These are phyloP conservation scores for Nemania abortiva DNA, from an alignment of 2,329 filamentous ascomycete genomes.

Conservation along the genomic window DNA sequence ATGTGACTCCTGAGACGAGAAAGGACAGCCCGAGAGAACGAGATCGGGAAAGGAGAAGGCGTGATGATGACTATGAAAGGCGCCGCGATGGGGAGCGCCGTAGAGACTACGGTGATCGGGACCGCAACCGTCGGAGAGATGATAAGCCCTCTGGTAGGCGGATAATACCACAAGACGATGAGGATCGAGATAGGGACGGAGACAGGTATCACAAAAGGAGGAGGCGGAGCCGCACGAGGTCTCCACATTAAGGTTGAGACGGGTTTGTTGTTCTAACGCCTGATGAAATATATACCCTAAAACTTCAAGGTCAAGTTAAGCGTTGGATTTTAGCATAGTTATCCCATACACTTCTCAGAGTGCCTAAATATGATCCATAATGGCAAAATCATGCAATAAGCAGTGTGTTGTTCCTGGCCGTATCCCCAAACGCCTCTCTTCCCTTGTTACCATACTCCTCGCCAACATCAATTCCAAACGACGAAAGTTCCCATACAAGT, in stretches of 20 bases:
- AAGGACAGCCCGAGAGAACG: conserved; percentile 48
- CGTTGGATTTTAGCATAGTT: conserved; percentile 15
- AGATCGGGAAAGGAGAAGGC: conserved; percentile 49
- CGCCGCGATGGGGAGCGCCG: conserved; percentile 41
- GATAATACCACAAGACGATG: conserved; percentile 36
- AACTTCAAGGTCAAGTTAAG: conserved; percentile 33
- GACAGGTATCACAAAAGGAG: conserved; percentile 48
- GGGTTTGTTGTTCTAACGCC: conserved; percentile 29
- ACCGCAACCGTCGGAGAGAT: conserved; percentile 38
- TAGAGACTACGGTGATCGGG: conserved; percentile 43
- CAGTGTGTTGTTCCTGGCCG: conserved; percentile 21
- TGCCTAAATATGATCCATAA: conserved; percentile 15
- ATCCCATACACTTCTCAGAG: conserved; percentile 6
- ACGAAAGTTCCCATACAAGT: conserved; percentile 13
- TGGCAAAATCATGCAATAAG: conserved; percentile 23
- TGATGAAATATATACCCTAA: conserved; percentile 40
- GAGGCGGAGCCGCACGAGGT: conserved; percentile 59
- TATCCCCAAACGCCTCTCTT: conserved; percentile 15
- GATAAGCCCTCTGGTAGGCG: conserved; percentile 8
- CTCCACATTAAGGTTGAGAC: conserved; percentile 52
- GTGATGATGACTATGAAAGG: conserved; percentile 49
- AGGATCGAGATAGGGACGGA: conserved; percentile 44
- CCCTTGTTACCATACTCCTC: conserved; percentile 39
- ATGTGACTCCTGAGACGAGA: conserved; percentile 48
- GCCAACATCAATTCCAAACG: conserved; percentile 33